These are phyloP conservation scores for Cladorrhinum sp. DNA, from an alignment of 2,329 filamentous ascomycete genomes.

Conservation along the genomic window DNA sequence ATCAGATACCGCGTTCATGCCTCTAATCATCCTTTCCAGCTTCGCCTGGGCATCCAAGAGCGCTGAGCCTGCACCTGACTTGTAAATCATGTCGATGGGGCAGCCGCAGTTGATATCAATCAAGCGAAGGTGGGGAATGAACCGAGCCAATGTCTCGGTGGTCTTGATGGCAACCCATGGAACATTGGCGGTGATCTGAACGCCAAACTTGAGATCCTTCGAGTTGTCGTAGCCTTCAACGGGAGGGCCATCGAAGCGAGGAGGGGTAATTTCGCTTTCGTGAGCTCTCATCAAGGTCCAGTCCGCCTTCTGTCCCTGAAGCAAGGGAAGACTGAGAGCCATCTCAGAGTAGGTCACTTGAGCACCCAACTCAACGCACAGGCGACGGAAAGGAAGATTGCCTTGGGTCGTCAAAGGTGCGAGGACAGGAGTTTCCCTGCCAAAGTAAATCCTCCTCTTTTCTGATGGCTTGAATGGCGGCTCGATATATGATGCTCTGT, in stretches of 20 bases:
- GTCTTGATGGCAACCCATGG: slow-evolving; percentile 88
- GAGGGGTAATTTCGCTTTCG: slow-evolving; percentile 72
- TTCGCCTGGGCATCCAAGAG: slow-evolving; percentile 86
- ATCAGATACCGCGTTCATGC: slow-evolving; percentile 91
- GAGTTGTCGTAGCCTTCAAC: slow-evolving; percentile 78
- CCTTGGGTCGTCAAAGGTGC: slow-evolving; percentile 95
- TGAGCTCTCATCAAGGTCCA: slow-evolving; percentile 96
- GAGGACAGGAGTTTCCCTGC: slow-evolving; percentile 86
- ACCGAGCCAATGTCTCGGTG: slow-evolving; percentile 72
- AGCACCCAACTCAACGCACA: slow-evolving; percentile 85
- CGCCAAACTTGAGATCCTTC: slow-evolving; percentile 83
- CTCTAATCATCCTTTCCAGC: slow-evolving; percentile 88
- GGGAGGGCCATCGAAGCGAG: slow-evolving; percentile 58
- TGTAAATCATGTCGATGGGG: slow-evolving; percentile 90
- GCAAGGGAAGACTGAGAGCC: slow-evolving; percentile 85
- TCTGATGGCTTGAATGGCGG: slow-evolving; percentile 87
- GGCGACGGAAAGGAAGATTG: slow-evolving; percentile 87
- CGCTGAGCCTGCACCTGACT: slow-evolving; percentile 83
- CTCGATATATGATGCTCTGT: slow-evolving; percentile 77
- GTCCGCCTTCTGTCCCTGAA: slow-evolving; percentile 87
- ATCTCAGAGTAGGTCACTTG: slow-evolving; percentile 97
- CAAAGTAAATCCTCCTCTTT: slow-evolving; percentile 92
- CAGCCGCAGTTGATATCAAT: slow-evolving; percentile 97
- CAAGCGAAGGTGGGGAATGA: slow-evolving; percentile 79
- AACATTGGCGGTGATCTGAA: slow-evolving; percentile 88